Evolutionary conservation across 2,329 filamentous ascomycete species (phyloP).

Genomic region (Hymenoscyphus scutula): DNA sequence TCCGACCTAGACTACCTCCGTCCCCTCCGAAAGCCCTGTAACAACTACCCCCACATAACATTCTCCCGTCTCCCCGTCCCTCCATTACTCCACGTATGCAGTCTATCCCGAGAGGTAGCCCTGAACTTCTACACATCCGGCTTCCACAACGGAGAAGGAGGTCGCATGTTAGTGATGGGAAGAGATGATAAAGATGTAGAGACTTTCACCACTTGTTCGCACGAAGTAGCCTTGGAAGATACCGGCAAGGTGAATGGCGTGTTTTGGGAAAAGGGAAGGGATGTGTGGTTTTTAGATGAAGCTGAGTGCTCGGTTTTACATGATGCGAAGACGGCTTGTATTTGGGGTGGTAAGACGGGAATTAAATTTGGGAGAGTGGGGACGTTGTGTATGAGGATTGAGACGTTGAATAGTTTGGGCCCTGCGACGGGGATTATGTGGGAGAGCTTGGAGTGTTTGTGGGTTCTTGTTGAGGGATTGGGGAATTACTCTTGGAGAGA

Average conservation of each 20-base stretch:
- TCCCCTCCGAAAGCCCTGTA: constrained; percentile 15
- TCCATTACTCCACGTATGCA: constrained; percentile 8
- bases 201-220: constrained; percentile 18
- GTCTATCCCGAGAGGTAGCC: constrained; percentile 5
- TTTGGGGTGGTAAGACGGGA: constrained; percentile 18
- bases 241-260: neutral
- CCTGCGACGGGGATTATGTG: constrained; percentile 60
- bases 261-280: constrained; percentile 7
- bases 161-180: constrained; percentile 8
- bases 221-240: constrained; percentile 13
- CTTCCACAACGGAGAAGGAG: constrained; percentile 3
- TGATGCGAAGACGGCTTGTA: neutral
- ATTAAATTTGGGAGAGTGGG: constrained; percentile 13
- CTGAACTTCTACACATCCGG: constrained; percentile 11
- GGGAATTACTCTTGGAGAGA: neutral
- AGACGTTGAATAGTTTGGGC: constrained; percentile 7
- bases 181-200: constrained; percentile 14
- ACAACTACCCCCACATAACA: constrained; percentile 17
- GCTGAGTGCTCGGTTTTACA: neutral
- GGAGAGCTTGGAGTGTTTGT: constrained; percentile 46
- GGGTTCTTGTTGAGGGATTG: neutral
- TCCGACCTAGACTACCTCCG: constrained; percentile 20
- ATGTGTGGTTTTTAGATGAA: constrained; percentile 8
- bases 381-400: constrained; percentile 8
- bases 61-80: constrained; percentile 4